Evolutionary conservation across 1,139 yeast genomes (phyloP).

Genomic region (Lodderomyces parapsilosis): DNA sequence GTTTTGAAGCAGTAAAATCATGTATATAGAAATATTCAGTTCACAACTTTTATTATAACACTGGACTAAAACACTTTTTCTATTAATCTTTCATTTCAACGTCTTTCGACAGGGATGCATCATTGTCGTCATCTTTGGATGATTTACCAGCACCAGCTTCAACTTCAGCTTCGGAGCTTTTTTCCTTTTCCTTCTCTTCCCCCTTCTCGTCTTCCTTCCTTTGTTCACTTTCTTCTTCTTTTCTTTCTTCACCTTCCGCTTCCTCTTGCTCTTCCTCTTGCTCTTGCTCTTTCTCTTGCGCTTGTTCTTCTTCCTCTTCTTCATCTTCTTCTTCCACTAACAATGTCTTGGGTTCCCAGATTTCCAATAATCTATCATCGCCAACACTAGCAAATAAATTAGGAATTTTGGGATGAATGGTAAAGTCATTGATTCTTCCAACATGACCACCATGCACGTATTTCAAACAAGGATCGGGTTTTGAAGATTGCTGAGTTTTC

Average conservation of each 20-base stretch:
- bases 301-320: constrained; percentile 28
- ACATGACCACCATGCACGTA: constrained; percentile 64
- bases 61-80: not conserved
- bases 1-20: constrained; percentile 32
- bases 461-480: constrained; percentile 57
- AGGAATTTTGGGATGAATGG: constrained; percentile 46
- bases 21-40: not conserved
- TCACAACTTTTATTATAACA: not conserved
- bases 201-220: constrained; percentile 1
- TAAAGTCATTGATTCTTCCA: constrained; percentile 49
- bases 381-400: constrained; percentile 48
- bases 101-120: not conserved
- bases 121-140: not conserved
- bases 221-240: not conserved
- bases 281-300: constrained; percentile 20
- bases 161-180: not conserved
- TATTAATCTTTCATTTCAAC: constrained; percentile 5
- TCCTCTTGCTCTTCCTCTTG: constrained; percentile 1
- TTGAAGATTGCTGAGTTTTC: constrained; percentile 19
- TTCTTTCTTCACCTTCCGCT: not conserved
- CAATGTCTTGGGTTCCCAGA: constrained; percentile 52
- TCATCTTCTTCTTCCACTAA: constrained; percentile 44
- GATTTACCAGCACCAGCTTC: not conserved
- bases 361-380: constrained; percentile 52
- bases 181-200: constrained; percentile 1